Evolutionary conservation across 352 stramenopile genomes (phyloP).

Genomic region (Pythium guiyangense): DNA sequence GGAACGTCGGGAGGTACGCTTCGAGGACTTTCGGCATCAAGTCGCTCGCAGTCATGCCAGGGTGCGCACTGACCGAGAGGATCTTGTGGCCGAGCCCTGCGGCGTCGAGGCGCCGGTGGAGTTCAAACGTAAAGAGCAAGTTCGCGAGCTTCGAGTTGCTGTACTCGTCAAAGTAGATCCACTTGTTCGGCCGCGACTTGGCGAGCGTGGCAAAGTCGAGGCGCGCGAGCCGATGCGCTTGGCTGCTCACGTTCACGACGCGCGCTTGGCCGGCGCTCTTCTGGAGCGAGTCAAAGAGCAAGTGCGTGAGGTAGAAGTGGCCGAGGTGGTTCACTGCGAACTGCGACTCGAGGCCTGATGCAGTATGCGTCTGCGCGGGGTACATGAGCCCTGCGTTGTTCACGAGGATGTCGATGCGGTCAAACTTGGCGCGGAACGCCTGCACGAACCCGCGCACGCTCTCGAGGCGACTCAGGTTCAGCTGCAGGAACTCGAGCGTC

Average conservation of each 20-base stretch:
- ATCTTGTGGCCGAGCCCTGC: conserved; percentile 19
- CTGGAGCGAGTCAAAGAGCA: conserved; percentile 32
- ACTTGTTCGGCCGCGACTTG: conserved; percentile 10
- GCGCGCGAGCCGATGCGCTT: conserved; percentile 20
- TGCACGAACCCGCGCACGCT: conserved; percentile 17
- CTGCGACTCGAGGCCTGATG: conserved; percentile 27
- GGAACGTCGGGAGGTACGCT: conserved; percentile 19
- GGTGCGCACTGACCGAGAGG: conserved; percentile 23
- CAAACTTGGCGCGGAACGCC: conserved; percentile 14
- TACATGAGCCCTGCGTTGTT: conserved; percentile 31
- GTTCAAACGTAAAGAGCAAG: conserved; percentile 59
- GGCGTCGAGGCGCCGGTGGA: conserved; percentile 34
- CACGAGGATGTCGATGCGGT: conserved; percentile 27
- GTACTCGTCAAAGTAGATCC: conserved; percentile 36
- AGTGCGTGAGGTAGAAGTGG: conserved; percentile 42
- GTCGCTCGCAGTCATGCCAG: conserved; percentile 18
- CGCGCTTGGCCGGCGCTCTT: conserved; percentile 13
- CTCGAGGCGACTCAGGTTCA: conserved; percentile 20
- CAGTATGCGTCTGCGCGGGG: conserved; percentile 2
- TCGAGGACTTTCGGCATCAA: conserved; percentile 18
- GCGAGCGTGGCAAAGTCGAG: conserved; percentile 13
- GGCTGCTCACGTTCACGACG: conserved; percentile 33
- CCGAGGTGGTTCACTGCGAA: conserved; percentile 53
- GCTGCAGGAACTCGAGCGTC: conserved; percentile 17
- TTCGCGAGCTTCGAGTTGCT: conserved; percentile 53